phyloP scores from a whole-genome alignment of 2,329 filamentous ascomycete species.

The Penicillium paneum region DNA sequence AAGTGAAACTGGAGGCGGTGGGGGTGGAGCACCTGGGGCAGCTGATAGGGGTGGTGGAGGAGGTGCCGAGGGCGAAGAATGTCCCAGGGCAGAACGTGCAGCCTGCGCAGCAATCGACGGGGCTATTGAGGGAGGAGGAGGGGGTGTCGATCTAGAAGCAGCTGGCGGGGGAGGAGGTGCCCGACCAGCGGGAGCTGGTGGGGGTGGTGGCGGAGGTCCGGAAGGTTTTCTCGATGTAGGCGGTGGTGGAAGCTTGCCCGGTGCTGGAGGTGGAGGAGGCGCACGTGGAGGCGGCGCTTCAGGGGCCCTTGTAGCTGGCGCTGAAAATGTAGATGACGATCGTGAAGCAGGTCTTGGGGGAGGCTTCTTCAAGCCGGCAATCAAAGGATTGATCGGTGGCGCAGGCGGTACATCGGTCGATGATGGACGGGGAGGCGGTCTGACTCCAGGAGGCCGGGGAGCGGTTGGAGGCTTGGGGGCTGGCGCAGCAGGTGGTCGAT shows the following conservation, averaged over 20 bases:
- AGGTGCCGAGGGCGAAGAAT: constrained; percentile 41
- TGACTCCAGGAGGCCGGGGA: constrained; percentile 55
- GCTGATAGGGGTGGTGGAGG: constrained; percentile 47
- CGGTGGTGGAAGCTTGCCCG: constrained; percentile 52
- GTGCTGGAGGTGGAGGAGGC: constrained; percentile 62
- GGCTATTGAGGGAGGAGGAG: constrained; percentile 16
- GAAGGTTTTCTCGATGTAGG: constrained; percentile 59
- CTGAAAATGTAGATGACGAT: constrained; percentile 59
- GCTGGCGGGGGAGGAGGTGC: constrained; percentile 42
- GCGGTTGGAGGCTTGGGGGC: constrained; percentile 53
- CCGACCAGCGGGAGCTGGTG: constrained; percentile 43
- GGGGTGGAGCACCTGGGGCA: constrained; percentile 45
- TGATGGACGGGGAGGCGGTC: constrained; percentile 46
- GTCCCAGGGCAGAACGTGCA: constrained; percentile 56
- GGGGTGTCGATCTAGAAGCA: constrained; percentile 47
- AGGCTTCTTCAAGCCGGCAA: constrained; percentile 60
- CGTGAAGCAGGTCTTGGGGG: constrained; percentile 51
- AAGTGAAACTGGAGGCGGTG: constrained; percentile 36
- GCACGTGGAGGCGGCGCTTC: constrained; percentile 53
- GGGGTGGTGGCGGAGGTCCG: constrained; percentile 45
- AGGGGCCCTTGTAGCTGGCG: constrained; percentile 52
- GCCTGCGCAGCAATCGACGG: constrained; percentile 57
- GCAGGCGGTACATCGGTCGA: constrained; percentile 49
- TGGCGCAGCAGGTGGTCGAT: constrained; percentile 54
- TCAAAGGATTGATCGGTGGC: constrained; percentile 51